phyloP scores from a whole-genome alignment of 2,329 filamentous ascomycete genomes.

The Sarocladiaceae sp. region DNA sequence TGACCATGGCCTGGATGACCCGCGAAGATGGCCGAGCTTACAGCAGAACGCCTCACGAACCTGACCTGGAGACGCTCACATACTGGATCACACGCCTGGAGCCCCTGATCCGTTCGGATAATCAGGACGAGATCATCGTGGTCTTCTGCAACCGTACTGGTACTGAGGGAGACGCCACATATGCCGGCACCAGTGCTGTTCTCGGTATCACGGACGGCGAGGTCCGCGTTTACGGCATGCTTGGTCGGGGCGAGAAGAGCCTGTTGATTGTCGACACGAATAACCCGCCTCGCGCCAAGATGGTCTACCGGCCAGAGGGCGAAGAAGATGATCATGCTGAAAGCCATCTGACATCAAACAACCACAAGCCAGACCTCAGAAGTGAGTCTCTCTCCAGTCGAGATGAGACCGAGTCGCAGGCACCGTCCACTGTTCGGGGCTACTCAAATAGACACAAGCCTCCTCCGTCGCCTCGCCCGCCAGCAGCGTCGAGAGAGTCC shows the following conservation, averaged over 20 bases:
- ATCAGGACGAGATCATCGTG: slow-evolving; percentile 55
- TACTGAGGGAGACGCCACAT: slow-evolving; percentile 56
- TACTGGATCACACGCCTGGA: slow-evolving; percentile 73
- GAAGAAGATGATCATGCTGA: neutral
- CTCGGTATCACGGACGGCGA: slow-evolving; percentile 58
- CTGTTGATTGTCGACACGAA: slow-evolving; percentile 62
- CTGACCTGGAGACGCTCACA: slow-evolving; percentile 65
- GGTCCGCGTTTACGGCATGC: slow-evolving; percentile 61
- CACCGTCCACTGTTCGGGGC: neutral
- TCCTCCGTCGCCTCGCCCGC: neutral
- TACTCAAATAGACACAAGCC: neutral
- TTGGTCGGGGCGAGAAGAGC: slow-evolving; percentile 64
- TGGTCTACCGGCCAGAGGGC: slow-evolving; percentile 28
- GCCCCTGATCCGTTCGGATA: slow-evolving; percentile 50
- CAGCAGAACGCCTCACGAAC: slow-evolving; percentile 44
- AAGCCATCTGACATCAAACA: neutral
- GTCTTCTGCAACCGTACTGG: slow-evolving; percentile 67
- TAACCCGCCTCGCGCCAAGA: slow-evolving; percentile 34
- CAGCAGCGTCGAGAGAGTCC: neutral
- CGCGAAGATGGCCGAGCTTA: slow-evolving; percentile 40
- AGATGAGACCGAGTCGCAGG: neutral
- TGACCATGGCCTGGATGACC: slow-evolving; percentile 76
- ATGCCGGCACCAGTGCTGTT: slow-evolving; percentile 68
- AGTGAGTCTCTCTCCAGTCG: neutral
- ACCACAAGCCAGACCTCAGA: neutral